These are phyloP conservation scores for Hemileccinum impolitum DNA, from an alignment of 768 basidiomycete genomes.

Conservation along the genomic window DNA sequence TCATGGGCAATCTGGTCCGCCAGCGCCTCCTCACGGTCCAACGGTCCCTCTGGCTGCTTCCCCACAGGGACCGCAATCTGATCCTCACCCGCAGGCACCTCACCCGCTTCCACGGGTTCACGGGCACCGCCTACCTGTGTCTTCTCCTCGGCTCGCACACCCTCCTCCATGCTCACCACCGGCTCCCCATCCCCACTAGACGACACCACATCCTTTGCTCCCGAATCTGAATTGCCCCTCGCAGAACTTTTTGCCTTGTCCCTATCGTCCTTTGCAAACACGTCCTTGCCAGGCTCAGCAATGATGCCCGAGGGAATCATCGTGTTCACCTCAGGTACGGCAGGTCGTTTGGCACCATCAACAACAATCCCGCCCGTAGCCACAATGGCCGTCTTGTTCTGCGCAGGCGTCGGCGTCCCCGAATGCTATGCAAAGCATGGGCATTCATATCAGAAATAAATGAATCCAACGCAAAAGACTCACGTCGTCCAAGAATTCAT, in stretches of 20 bases:
- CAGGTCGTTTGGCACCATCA: too few relatives aligned
- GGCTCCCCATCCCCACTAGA: slow-evolving; percentile 19
- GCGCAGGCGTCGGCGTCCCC: slow-evolving; percentile 34
- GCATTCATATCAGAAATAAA: background rate
- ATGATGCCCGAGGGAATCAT: slow-evolving; percentile 45
- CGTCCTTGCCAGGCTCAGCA: slow-evolving; percentile 71
- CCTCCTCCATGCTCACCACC: slow-evolving; percentile 33
- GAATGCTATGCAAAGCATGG: slow-evolving; percentile 43
- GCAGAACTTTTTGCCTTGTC: slow-evolving; percentile 48
- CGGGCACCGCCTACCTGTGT: background rate
- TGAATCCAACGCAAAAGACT: slow-evolving; percentile 23
- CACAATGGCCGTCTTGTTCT: slow-evolving; percentile 36
- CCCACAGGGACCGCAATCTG: background rate
- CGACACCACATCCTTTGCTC: slow-evolving; percentile 1
- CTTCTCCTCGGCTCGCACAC: background rate
- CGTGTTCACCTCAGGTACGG: slow-evolving; percentile 39
- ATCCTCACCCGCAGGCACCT: background rate
- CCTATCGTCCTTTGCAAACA: slow-evolving; percentile 56
- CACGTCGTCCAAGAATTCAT: slow-evolving; percentile 68
- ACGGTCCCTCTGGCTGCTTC: slow-evolving; percentile 37
- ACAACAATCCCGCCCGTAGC: slow-evolving; percentile 55
- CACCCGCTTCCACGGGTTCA: background rate
- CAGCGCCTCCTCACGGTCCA: slow-evolving; percentile 47
- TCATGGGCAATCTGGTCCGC: slow-evolving; percentile 54
- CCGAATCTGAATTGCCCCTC: background rate